These are phyloP conservation scores for Tephrocybe sp. DNA, from an alignment of 768 basidiomycete species.

Conservation along the genomic window DNA sequence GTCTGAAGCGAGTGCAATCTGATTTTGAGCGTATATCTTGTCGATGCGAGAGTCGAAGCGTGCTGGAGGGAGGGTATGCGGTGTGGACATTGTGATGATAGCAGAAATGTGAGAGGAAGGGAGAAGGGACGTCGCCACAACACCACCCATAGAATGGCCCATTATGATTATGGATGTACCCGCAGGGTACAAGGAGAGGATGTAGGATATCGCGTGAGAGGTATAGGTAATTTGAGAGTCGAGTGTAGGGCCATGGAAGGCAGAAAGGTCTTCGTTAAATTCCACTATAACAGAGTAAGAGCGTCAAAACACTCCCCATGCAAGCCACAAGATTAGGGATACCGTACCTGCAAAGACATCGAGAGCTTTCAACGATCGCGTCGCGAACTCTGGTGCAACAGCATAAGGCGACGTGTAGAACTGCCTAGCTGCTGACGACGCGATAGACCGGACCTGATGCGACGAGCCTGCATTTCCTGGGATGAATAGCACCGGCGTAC, in stretches of 20 bases:
- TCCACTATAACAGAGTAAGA: constrained; percentile 71
- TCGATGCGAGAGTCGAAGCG: constrained; percentile 83
- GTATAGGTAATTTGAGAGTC: constrained; percentile 79
- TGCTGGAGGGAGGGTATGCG: constrained; percentile 84
- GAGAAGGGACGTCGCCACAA: constrained; percentile 81
- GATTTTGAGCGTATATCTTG: constrained; percentile 57
- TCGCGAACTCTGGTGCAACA: constrained; percentile 51
- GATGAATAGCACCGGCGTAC: constrained; percentile 90
- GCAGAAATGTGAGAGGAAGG: constrained; percentile 65
- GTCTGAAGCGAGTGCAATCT: constrained; percentile 35
- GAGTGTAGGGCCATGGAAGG: constrained; percentile 89
- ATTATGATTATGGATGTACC: constrained; percentile 69
- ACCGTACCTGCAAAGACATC: constrained; percentile 81
- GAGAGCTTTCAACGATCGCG: constrained; percentile 49
- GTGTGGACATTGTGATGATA: constrained; percentile 95
- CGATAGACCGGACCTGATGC: constrained; percentile 91
- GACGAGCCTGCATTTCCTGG: constrained; percentile 97
- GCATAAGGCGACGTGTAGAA: constrained; percentile 63
- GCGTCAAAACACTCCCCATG: too few species aligned
- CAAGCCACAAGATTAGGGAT: constrained; percentile 17
- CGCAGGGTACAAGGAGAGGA: constrained; percentile 72
- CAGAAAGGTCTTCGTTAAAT: constrained; percentile 96
- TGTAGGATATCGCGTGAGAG: constrained; percentile 65
- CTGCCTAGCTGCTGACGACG: constrained; percentile 84
- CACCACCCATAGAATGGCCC: constrained; percentile 97